Evolutionary conservation across 805 yeast species (phyloP), one percentile per base, ranked within the genome.

Genomic region (Metschnikowia chrysomelidarum): DNA sequence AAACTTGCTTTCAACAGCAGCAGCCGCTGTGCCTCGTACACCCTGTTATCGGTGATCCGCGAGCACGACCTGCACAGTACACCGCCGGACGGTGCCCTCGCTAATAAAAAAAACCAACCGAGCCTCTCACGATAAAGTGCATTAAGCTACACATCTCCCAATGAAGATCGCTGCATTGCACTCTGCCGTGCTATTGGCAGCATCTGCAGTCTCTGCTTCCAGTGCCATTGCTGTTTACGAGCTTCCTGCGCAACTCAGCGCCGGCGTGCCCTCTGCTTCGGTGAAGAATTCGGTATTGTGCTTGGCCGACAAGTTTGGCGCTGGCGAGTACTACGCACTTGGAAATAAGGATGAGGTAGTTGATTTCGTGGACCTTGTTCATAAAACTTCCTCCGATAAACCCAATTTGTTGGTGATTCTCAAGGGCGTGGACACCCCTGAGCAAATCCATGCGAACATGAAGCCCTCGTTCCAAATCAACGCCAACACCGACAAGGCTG

Each of bases 291-390:
- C 75, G 2, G 51, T 62, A 20, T 50, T 64, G 36, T 70, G 67
- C 47, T 61, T 74, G 42, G 70, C 75, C 24, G 76, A 72, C 44
- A 64, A 60, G 37, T 60, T 70, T 34, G 73, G 62, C 15, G 59
- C 67, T 16, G 60, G 70, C 15, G 61, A 59, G 15, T 53, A 54
- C 40, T 65, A 62, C 43, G 48, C 54, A 20, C 38, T 71, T 25
- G 49, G 49, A 25, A 31, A 31, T 27, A 63, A 62, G 15, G 47
- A 53, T n/a, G 43, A 51, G 15, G 56, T 60, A 19, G 44, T 59
- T 27, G 53, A 59, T 12, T 57, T 62, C 34, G 39, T 61, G 20
- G 53, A 53, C 12, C 29, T 40, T 9, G 38, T 46, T 10, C 49
- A 51, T 29, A 40, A 40, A 16, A 19, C 32, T 2, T 29, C 16